Base-by-base conservation (phyloP, 768 basidiomycete genomes). In the Lentinula aciculospora region DNA sequence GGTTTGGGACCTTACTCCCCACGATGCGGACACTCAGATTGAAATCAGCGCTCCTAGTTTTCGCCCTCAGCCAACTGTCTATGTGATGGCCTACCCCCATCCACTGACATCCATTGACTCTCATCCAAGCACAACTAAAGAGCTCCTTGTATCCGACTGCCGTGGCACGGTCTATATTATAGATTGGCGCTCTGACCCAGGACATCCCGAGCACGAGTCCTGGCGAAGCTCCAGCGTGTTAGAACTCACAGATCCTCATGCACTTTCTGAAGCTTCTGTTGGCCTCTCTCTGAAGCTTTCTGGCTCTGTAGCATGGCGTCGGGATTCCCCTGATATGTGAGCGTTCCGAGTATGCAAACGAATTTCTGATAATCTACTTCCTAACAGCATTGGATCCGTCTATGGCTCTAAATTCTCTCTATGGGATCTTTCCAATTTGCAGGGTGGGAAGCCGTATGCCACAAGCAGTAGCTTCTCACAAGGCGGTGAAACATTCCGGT, bases 1-100 rank as follows among this genome's bases (percentile, higher is more conserved):
- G 83, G 83, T 92, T 6, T 92, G 91, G 91, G 89, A 92, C 69
- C 77, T 93, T n/a, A 74, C 80, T 63, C 89, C 90, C 0, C 66
- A 74, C 34, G 56, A 77, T 46, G 71, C 80, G 55, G 72, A 79
- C 42, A 46, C 75, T 44, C 69, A 17, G 17, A 60, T 65, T 42
- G 60, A 67, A 23, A 63, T 36, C 3, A 10, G 64, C 45, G 68
- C 74, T 15, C 69, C 72, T 15, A 65, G 29, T 54, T 34, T 65
- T 4, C 76, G 86, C 34, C 76, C 81, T 5, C 88, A 89, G 58
- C 91, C 91, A 8, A 89, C 88, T 13, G 87, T 88, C 28, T 88
- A 89, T 71, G 86, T 82, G 40, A 84, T 89, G 61, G 68, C 82
- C 37, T 92, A 92, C 68, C 74, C 86, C 4, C 82, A 89, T 66